Base-by-base conservation (phyloP, 495 filamentous ascomycete species). In the Penicillium cinerascens region DNA sequence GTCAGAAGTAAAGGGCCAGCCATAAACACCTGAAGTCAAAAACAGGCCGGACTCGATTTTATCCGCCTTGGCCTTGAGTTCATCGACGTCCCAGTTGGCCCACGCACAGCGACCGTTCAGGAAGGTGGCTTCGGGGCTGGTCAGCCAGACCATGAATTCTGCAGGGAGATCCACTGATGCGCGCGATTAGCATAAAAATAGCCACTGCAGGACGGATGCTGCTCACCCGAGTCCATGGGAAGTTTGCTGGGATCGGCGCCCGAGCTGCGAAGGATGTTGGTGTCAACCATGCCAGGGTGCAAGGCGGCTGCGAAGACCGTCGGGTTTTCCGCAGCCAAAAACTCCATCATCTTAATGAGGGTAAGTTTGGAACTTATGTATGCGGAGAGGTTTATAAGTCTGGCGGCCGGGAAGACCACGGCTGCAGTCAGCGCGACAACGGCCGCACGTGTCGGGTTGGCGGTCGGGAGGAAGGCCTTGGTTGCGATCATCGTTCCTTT, bases 1-100 rank as follows among this genome's bases (percentile, higher is more conserved):
- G 38, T 21, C 16, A 11, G 48, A 43, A 8, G 49, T 16, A 38
- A 60, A 59, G 20, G 59, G 59, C 63, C 58, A 56, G 33, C 55
- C 55, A 33, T 39, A 6, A 3, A 54, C 37, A 35, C 52, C 56
- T 38, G 53, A 49, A 39, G 47, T 56, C 54, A 51, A 47, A 2
- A 51, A 37, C 11, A 41, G 9, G 11, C 61, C 54, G 2, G 41
- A 41, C n/a, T 42, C 4, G 40, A 81, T 75, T 60, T 78, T 66
- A 10, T 71, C 61, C 21, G 54, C 62, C 47, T 56, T 57, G 4
- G 57, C 61, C 54, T 75, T 71, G 18, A 82, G 60, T 64, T 83
- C 77, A n/a, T 78, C 65, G 9, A 79, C 75, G 64, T 83, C 79
- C 78, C 79, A 82, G 54, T 80, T 78, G 11, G 68, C 63, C 74